A percentile compares a stretch with the other conserved stretches of the same genome.
These are phyloP conservation scores for Metahyphopichia silvanorum DNA, from an alignment of 805 yeast genomes.

Conservation along the genomic window DNA sequence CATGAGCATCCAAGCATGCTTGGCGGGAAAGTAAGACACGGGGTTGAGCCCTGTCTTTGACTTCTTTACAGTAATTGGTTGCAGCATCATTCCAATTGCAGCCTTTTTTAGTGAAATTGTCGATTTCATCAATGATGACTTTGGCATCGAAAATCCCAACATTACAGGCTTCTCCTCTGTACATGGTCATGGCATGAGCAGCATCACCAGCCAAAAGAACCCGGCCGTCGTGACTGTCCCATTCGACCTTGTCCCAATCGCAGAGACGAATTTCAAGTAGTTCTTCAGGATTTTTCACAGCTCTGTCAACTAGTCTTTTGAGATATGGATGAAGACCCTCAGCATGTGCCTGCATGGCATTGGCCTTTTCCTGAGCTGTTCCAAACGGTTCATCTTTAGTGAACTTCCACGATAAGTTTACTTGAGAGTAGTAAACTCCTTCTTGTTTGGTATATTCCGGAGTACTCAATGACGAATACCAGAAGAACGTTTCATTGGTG, in stretches of 20 bases:
- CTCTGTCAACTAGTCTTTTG: conserved; percentile 11
- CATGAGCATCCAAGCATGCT: conserved; percentile 24
- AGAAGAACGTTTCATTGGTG: conserved; percentile 17
- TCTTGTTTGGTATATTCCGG: conserved; percentile 12
- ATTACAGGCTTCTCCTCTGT: conserved; percentile 17
- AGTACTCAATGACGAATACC: conserved; percentile 22
- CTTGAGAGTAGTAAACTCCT: conserved; percentile 13
- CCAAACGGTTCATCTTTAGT: conserved; percentile 11
- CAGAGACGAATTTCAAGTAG: conserved; percentile 11
- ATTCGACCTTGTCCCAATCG: conserved; percentile 14
- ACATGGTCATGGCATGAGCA: conserved; percentile 21
- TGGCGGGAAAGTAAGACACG: conserved; percentile 20
- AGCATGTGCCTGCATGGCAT: conserved; percentile 11
- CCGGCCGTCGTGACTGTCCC: conserved; percentile 9
- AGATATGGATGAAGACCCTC: conserved; percentile 11
- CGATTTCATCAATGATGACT: conserved; percentile 10
- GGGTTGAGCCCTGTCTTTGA: conserved; percentile 10
- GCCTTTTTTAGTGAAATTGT: conserved; percentile 4
- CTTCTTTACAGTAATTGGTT: conserved; percentile 6
- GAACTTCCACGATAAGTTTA: conserved; percentile 14
- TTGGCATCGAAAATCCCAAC: conserved; percentile 14
- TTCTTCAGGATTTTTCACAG: conserved; percentile 7
- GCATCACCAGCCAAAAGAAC: conserved; percentile 14
- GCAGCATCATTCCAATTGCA: conserved; percentile 11
- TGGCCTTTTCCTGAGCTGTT: conserved; percentile 11